These are phyloP conservation scores for Suillus luteus DNA, from an alignment of 768 basidiomycete species.

Conservation along the genomic window DNA sequence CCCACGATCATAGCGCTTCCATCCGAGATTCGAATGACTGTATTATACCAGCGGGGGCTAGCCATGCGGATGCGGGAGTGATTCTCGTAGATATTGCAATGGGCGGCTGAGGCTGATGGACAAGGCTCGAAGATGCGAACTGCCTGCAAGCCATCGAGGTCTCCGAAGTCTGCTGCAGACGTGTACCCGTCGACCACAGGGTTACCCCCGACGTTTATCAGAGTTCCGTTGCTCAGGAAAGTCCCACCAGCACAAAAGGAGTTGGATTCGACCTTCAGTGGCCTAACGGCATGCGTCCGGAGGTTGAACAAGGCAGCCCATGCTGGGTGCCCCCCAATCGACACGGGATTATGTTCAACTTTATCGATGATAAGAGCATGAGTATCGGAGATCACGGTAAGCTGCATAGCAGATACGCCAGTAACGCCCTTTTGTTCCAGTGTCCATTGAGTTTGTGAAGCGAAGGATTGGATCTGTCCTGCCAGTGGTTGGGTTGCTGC, in stretches of 20 bases:
- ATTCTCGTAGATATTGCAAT: constrained; percentile 67
- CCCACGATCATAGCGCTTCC: constrained; percentile 86
- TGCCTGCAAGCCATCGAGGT: constrained; percentile 71
- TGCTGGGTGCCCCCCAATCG: constrained; percentile 73
- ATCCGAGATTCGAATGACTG: constrained; percentile 66
- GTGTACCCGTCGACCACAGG: constrained; percentile 69
- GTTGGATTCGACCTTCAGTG: constrained; percentile 70
- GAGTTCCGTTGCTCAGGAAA: constrained; percentile 74
- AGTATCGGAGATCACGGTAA: constrained; percentile 64
- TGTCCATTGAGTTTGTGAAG: constrained; percentile 45
- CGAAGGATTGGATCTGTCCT: not conserved
- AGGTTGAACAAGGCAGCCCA: constrained; percentile 81
- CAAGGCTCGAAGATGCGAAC: constrained; percentile 75
- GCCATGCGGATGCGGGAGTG: constrained; percentile 68
- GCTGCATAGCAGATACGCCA: constrained; percentile 80
- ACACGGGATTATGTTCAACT: constrained; percentile 82
- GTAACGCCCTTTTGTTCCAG: constrained; percentile 67
- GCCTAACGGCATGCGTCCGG: constrained; percentile 57
- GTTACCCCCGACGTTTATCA: constrained; percentile 82
- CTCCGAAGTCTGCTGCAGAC: constrained; percentile 72
- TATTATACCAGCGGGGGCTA: constrained; percentile 81
- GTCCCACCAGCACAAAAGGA: constrained; percentile 87
- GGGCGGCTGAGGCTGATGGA: constrained; percentile 43
- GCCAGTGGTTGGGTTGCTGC: not conserved
- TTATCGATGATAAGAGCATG: constrained; percentile 81